Percentiles rank a stretch among this genome's conserved stretches.
phyloP scores from a whole-genome alignment of 2,329 filamentous ascomycete species.

The Fusarium albosuccineum region DNA sequence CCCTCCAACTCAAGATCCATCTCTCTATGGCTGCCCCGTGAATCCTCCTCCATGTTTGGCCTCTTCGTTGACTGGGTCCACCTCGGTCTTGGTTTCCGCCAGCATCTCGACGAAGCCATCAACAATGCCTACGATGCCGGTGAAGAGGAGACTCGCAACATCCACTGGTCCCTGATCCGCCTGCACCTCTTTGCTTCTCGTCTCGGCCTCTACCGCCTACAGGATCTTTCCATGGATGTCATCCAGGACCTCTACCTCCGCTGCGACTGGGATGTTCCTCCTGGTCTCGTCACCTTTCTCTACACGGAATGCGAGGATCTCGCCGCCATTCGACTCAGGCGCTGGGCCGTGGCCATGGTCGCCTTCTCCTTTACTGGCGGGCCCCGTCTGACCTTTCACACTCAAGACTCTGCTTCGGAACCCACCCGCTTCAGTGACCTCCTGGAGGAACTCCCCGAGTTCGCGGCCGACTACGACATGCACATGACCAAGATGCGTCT shows the following conservation, averaged over 20 bases:
- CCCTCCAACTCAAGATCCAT: constrained; percentile 45
- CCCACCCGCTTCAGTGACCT: constrained; percentile 57
- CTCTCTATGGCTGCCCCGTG: constrained; percentile 58
- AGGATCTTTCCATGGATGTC: constrained; percentile 70
- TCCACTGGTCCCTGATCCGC: constrained; percentile 69
- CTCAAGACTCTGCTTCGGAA: constrained; percentile 46
- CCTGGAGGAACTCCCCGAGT: constrained; percentile 60
- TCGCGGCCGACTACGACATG: constrained; percentile 63
- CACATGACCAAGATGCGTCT: constrained; percentile 66
- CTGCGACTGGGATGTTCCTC: constrained; percentile 69
- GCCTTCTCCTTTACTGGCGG: constrained; percentile 65
- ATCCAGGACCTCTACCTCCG: constrained; percentile 71
- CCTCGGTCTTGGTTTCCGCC: constrained; percentile 56
- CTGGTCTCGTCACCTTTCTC: constrained; percentile 63
- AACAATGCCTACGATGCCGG: constrained; percentile 47
- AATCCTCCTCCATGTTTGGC: constrained; percentile 65
- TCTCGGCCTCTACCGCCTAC: constrained; percentile 63
- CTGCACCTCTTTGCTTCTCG: constrained; percentile 70
- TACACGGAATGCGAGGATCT: constrained; percentile 66
- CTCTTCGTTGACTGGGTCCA: constrained; percentile 68
- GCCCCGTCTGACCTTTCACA: constrained; percentile 48
- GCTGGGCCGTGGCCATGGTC: constrained; percentile 72
- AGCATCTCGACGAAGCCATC: constrained; percentile 59
- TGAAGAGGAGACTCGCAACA: constrained; percentile 50
- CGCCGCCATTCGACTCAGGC: constrained; percentile 65